A percentile compares a stretch with the other conserved stretches of the same genome.
Evolutionary conservation across 192 early-diverging fungal species (phyloP).

Genomic region (Coemansia umbellata): DNA sequence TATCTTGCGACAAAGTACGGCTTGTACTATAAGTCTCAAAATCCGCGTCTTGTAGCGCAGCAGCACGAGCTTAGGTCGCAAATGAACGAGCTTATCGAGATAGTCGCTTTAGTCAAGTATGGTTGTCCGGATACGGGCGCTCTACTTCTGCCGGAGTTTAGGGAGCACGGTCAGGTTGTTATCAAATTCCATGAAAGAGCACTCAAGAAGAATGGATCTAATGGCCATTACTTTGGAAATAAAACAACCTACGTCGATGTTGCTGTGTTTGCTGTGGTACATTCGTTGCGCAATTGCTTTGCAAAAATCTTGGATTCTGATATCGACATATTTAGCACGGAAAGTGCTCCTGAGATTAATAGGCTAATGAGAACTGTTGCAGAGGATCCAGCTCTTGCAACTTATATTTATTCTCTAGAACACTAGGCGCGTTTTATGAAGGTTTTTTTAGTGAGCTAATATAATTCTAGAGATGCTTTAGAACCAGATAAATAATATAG

Average conservation of each 20-base stretch:
- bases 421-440: no score
- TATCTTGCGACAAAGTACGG: constrained; percentile 48
- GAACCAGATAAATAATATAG: no score
- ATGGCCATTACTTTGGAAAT: constrained; percentile 55
- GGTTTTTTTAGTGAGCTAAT: no score
- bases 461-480: no score
- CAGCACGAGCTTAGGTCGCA: constrained; percentile 23
- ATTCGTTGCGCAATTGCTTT: neutral
- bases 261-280: neutral
- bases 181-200: constrained; percentile 46
- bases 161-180: no score
- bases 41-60: constrained; percentile 17
- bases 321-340: neutral
- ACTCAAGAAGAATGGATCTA: constrained; percentile 50
- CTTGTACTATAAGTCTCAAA: constrained; percentile 9
- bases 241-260: constrained; percentile 40
- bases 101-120: no score
- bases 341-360: neutral
- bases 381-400: neutral
- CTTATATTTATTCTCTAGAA: neutral
- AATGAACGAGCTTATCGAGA: constrained; percentile 8
- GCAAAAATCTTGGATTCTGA: neutral
- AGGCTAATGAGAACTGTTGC: neutral
- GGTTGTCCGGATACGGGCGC: no score
- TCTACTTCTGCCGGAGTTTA: no score